These are phyloP conservation scores for Aspergillus egyptiacus DNA, from an alignment of 495 filamentous ascomycete genomes.

Conservation along the genomic window DNA sequence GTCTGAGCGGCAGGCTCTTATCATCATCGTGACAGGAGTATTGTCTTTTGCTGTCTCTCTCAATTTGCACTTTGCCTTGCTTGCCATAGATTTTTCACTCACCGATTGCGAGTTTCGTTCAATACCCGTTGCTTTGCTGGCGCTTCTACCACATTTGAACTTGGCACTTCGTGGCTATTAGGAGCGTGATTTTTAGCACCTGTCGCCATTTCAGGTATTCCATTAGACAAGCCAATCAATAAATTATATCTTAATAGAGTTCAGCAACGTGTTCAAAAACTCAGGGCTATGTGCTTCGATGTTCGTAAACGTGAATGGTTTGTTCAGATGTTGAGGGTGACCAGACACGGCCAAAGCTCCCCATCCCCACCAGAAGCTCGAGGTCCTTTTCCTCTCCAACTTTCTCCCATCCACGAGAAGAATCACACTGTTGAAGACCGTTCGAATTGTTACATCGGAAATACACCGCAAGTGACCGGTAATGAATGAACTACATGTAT, in stretches of 20 bases:
- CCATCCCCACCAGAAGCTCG: slow-evolving; percentile 4
- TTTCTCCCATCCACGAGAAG: not conserved
- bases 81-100: slow-evolving; percentile 5
- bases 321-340: no score
- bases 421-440: not conserved
- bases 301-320: no score
- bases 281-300: no score
- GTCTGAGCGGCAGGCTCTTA: slow-evolving; percentile 9
- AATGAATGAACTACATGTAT: not conserved
- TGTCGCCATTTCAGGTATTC: not conserved
- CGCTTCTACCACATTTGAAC: not conserved
- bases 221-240: not conserved
- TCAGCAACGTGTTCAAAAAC: not conserved
- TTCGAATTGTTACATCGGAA: not conserved
- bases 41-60: slow-evolving; percentile 3
- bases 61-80: not conserved
- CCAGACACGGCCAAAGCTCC: slow-evolving; percentile 3
- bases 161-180: not conserved
- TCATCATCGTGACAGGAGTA: slow-evolving; percentile 1
- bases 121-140: slow-evolving; percentile 9
- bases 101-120: not conserved
- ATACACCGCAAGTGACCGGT: not conserved
- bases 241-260: not conserved
- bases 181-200: not conserved
- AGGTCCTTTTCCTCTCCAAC: no score